Evolutionary conservation across 768 basidiomycete species (phyloP).

Genomic region (Pisolithus orientalis): DNA sequence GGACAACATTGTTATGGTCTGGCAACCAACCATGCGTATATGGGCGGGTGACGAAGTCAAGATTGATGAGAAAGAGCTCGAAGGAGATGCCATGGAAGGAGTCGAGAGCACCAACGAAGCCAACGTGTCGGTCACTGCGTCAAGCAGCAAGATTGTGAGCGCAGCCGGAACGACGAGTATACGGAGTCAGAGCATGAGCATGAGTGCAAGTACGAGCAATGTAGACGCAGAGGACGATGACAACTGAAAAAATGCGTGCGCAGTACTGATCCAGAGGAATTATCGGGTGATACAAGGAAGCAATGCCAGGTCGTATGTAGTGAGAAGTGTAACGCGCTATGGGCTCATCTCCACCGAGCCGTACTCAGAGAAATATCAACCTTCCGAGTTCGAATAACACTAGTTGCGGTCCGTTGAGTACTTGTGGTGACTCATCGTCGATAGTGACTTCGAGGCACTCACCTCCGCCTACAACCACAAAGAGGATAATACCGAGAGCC

Average conservation of each 20-base stretch:
- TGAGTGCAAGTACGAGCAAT: constrained; percentile 44
- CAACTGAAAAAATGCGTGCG: constrained; percentile 8
- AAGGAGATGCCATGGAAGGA: constrained; percentile 74
- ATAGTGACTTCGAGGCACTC: constrained; percentile 19
- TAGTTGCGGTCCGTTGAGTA: constrained; percentile 21
- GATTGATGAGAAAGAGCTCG: constrained; percentile 80
- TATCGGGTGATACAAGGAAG: constrained; percentile 3
- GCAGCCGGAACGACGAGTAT: constrained; percentile 34
- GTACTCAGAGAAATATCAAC: constrained; percentile 55
- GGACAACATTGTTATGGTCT: constrained; percentile 95
- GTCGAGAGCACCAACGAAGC: constrained; percentile 40
- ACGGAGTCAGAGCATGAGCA: constrained; percentile 56
- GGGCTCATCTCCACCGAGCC: not conserved
- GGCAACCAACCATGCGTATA: constrained; percentile 93
- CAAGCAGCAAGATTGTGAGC: constrained; percentile 11
- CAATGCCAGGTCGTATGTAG: not conserved
- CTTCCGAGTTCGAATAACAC: constrained; percentile 70
- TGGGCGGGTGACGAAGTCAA: constrained; percentile 89
- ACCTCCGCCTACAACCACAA: constrained; percentile 81
- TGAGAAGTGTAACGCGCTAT: not conserved
- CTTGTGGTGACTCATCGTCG: not conserved
- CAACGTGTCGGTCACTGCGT: constrained; percentile 13
- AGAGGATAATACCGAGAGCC: constrained; percentile 68
- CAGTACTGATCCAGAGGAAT: constrained; percentile 3
- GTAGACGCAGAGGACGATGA: constrained; percentile 38